Percentiles rank a stretch among this genome's conserved stretches.
Conservation (phyloP, 1,284 basidiomycete genomes). For the Anthracocystis panici-leucophaei region DNA sequence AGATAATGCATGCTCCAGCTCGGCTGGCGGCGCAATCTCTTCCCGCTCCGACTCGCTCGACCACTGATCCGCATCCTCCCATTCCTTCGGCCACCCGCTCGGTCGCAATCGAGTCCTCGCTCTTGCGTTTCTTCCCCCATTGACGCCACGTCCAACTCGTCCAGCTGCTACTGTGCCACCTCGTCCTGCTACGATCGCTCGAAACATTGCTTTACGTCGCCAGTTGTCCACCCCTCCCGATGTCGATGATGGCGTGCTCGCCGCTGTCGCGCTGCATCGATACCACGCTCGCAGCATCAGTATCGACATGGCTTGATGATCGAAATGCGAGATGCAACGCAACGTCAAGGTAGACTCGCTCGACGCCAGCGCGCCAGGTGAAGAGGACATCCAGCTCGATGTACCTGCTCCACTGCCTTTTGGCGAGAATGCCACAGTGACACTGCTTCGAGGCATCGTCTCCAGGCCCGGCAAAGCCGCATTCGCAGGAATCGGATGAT, state of each 20-base stretch:
- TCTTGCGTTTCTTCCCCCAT: constrained; percentile 46
- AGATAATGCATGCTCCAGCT: constrained; percentile 9
- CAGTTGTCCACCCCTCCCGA: constrained; percentile 33
- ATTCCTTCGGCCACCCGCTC: constrained; percentile 43
- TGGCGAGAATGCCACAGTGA: constrained; percentile 31
- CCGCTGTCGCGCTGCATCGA: constrained; percentile 5
- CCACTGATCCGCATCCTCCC: constrained; percentile 61
- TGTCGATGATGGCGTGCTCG: background rate
- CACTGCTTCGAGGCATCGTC: constrained; percentile 18
- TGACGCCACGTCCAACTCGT: constrained; percentile 14
- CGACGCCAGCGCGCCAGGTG: background rate
- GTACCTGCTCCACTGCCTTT: background rate
- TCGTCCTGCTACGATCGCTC: constrained; percentile 53
- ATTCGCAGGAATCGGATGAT: constrained; percentile 12
- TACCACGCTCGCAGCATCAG: constrained; percentile 44
- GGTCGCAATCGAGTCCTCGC: constrained; percentile 46
- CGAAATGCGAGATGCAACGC: constrained; percentile 45
- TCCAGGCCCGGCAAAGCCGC: constrained; percentile 42
- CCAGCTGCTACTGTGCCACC: constrained; percentile 55
- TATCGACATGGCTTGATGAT: constrained; percentile 44
- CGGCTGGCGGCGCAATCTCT: constrained; percentile 19
- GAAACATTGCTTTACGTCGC: constrained; percentile 46
- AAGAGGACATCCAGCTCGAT: background rate
- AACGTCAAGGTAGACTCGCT: constrained; percentile 29
- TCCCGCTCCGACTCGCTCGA: constrained; percentile 54